phyloP scores from a whole-genome alignment of 306 rosid genomes.

The Cicer judaicum region DNA sequence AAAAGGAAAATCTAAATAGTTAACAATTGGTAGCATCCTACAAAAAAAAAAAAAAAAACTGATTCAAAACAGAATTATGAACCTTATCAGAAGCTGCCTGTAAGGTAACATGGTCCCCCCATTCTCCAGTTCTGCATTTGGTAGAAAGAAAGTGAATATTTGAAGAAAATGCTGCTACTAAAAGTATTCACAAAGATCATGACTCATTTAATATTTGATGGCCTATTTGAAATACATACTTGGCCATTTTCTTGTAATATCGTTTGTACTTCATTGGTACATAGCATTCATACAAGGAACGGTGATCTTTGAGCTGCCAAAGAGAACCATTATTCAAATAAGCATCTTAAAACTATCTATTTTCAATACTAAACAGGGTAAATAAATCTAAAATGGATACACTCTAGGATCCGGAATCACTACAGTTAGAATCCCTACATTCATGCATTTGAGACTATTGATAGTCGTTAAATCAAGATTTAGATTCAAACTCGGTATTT shows the following conservation, averaged over 20 bases:
- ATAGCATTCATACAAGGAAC: slow-evolving; percentile 77
- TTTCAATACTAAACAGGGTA: neutral
- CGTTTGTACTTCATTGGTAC: slow-evolving; percentile 94
- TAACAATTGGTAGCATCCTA: slow-evolving; percentile 32
- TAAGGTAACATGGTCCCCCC: slow-evolving; percentile 98
- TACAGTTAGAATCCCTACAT: no score
- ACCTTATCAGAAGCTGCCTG: slow-evolving; percentile 98
- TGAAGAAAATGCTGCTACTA: slow-evolving; percentile 33
- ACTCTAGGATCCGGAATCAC: neutral
- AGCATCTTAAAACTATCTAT: slow-evolving; percentile 44
- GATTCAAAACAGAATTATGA: slow-evolving; percentile 9
- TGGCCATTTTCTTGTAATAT: slow-evolving; percentile 83
- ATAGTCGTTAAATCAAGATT: no score
- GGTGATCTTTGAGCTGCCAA: slow-evolving; percentile 75
- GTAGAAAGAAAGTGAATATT: slow-evolving; percentile 43
- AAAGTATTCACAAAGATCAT: slow-evolving; percentile 25
- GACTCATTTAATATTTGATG: slow-evolving; percentile 34
- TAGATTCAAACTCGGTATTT: no score
- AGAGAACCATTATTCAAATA: slow-evolving; percentile 47
- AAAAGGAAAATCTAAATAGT: neutral
- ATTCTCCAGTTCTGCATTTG: slow-evolving; percentile 79
- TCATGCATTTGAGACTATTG: no score
- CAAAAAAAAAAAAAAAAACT: slow-evolving; percentile 6
- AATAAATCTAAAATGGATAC: neutral
- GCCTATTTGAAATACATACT: slow-evolving; percentile 58